These are phyloP conservation scores for Annona squamosa DNA, from an alignment of 164 flowering plant genomes.

Conservation along the genomic window DNA sequence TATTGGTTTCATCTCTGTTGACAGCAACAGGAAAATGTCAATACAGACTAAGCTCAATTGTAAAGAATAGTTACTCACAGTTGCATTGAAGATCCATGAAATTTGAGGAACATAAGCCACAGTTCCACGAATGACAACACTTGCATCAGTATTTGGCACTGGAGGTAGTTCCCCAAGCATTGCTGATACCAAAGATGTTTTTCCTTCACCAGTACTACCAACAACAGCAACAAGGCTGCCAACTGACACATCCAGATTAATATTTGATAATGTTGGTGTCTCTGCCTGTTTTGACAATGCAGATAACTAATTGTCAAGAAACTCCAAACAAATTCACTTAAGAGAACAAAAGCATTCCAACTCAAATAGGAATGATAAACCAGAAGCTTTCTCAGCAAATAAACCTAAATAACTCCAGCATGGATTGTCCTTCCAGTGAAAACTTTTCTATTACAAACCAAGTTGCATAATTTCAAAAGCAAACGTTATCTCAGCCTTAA, in stretches of 20 bases:
- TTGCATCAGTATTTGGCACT: constrained; percentile 44
- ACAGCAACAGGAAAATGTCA: background rate
- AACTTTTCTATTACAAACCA: background rate
- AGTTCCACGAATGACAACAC: constrained; percentile 66
- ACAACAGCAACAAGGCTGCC: constrained; percentile 93
- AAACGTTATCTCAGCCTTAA: too few species aligned
- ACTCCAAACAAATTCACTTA: background rate
- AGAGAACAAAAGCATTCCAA: constrained; percentile 2
- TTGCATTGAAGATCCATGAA: constrained; percentile 98
- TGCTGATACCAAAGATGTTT: constrained; percentile 93
- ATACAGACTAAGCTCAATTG: background rate
- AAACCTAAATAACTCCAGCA: background rate
- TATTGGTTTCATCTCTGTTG: background rate
- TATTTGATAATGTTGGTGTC: constrained; percentile 69
- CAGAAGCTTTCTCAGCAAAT: background rate
- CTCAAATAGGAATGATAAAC: constrained; percentile 1
- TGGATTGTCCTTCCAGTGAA: background rate
- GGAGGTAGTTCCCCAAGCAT: constrained; percentile 97
- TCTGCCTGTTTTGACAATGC: constrained; percentile 47
- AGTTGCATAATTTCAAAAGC: background rate
- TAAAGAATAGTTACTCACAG: constrained; percentile 45
- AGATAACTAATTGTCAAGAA: background rate
- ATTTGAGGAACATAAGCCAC: constrained; percentile 97
- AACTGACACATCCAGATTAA: constrained; percentile 80
- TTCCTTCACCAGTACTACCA: constrained; percentile 98